phyloP scores from a whole-genome alignment of 169 alveolate species.

The Plasmodium fragile region DNA sequence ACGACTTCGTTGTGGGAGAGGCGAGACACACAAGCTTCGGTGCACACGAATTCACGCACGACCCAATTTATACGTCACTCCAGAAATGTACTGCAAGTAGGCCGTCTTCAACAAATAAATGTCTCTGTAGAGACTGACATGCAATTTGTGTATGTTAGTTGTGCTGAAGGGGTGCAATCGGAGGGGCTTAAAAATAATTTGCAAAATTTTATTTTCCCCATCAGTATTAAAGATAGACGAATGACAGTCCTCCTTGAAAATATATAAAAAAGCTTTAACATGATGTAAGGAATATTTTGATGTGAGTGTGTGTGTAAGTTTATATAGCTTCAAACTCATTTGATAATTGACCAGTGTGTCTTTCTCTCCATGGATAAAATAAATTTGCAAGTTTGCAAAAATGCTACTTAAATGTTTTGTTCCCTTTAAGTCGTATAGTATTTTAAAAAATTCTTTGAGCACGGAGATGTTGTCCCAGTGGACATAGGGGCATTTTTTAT shows the following conservation, averaged over 20 bases:
- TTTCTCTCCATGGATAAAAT: constrained; percentile 70
- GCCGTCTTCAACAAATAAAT: constrained; percentile 47
- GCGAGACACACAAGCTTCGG: not conserved
- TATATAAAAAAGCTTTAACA: constrained; percentile 24
- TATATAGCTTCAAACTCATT: constrained; percentile 51
- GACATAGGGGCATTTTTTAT: constrained; percentile 68
- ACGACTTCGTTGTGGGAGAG: not conserved
- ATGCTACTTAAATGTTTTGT: constrained; percentile 23
- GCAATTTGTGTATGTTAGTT: constrained; percentile 49
- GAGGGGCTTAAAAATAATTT: constrained; percentile 66
- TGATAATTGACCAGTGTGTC: constrained; percentile 63
- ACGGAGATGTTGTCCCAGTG: constrained; percentile 65
- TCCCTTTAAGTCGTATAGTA: constrained; percentile 46
- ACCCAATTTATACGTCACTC: constrained; percentile 10
- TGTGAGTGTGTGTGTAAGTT: constrained; percentile 35
- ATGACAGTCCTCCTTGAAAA: constrained; percentile 62
- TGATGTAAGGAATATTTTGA: constrained; percentile 31
- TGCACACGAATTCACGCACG: not conserved
- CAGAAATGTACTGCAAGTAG: constrained; percentile 31
- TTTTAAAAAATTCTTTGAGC: constrained; percentile 51
- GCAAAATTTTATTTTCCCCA: constrained; percentile 53
- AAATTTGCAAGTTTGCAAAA: constrained; percentile 41
- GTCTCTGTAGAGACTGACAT: constrained; percentile 48
- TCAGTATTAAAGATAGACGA: constrained; percentile 63
- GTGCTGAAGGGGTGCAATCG: constrained; percentile 71